Conservation (phyloP, 768 basidiomycete genomes). For the Nevesoporus exiguus region DNA sequence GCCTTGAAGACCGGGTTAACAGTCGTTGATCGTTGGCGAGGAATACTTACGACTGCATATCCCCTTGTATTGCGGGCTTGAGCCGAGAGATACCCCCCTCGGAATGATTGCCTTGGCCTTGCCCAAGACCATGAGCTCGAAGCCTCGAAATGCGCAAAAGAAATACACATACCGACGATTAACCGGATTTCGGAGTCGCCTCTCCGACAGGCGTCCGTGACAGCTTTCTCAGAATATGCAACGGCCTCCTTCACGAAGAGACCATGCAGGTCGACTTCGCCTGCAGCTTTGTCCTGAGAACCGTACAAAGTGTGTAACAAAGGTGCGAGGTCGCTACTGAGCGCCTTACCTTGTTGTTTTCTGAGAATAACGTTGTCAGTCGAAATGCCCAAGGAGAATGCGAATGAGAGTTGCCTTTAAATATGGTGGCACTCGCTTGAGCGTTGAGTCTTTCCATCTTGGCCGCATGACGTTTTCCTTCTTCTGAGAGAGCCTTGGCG, state of each 20-base stretch:
- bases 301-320: background rate
- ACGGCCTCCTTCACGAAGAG: constrained; percentile 93
- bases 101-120: constrained; percentile 92
- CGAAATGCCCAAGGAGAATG: background rate
- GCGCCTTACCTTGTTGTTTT: constrained; percentile 64
- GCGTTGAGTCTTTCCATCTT: constrained; percentile 76
- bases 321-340: background rate
- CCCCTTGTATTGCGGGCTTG: constrained; percentile 83
- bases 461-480: constrained; percentile 73
- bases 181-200: constrained; percentile 65
- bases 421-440: constrained; percentile 85
- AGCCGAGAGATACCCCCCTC: constrained; percentile 71
- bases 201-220: constrained; percentile 56
- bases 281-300: constrained; percentile 53
- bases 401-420: constrained; percentile 41
- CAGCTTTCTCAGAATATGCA: constrained; percentile 62
- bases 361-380: constrained; percentile 32
- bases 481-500: constrained; percentile 76
- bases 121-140: background rate
- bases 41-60: constrained; percentile 64
- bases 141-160: background rate
- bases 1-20: constrained; percentile 39
- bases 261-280: constrained; percentile 87
- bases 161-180: constrained; percentile 69
- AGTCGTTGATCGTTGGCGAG: background rate